Evolutionary conservation across 139 green algal species (phyloP), one percentile per base, ranked within the genome.

Genomic region (Dunaliella sp.): DNA sequence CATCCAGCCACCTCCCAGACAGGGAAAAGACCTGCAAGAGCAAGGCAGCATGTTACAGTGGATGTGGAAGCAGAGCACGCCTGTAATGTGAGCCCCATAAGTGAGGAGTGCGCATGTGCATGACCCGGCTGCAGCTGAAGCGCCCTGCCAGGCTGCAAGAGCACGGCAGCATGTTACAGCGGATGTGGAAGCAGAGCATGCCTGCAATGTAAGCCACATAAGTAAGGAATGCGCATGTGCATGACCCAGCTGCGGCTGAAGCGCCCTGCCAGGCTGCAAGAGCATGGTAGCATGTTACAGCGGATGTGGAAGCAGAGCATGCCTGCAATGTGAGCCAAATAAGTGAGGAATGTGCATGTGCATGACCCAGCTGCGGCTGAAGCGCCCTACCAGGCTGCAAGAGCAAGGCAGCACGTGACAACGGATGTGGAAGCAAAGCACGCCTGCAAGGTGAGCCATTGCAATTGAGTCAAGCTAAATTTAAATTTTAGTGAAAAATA

Each of bases 361-460:
- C 65, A 36, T 89, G 87, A n/a, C 22, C 31, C 1, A 89, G 87
- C 12, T 87, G 16, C 2, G 92, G 77, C 77, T 86, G 38, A 77
- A 92, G 76, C 12, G 91, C 91, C 73, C 83, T 58, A n/a, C 83
- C 75, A 94, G 58, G 91, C 89, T 92, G 85, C 89, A 87, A 33
- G 24, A 36, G 12, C 26, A 3, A 33, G n/a, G 1, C 2, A 3
- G 1, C 3, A n/a, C 30, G 36, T 83, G 37, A 16, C 26, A 12
- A 33, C 26, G 22, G 12, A 7, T 1, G 48, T 16, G 1, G 22
- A 3, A 3, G 30, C 30, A n/a, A 26, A 75, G 37, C 12, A 30
- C 24, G 74, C 26, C n/a, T 35, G 26, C 26, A 80, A 32, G 26
- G 74, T 25, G 33, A 33, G 74, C 12, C 12, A 12, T 33, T 36